Conservation (phyloP, 305 asterid species). For the Solanum chacoense region DNA sequence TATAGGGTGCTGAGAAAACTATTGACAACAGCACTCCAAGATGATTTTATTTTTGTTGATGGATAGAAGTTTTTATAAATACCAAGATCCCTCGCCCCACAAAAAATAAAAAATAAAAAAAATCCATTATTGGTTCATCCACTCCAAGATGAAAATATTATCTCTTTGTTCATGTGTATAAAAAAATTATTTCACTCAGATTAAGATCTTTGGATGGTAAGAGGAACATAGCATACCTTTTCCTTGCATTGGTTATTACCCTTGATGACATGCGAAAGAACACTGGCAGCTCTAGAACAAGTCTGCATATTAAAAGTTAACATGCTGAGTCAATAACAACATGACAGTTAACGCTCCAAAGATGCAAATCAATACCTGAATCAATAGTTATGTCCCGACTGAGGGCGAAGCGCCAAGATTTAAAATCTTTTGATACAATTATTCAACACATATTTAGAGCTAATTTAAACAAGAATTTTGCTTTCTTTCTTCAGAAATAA, state of each 20-base stretch:
- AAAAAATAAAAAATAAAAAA: background rate
- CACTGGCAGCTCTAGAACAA: slow-evolving; percentile 93
- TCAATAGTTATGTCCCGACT: background rate
- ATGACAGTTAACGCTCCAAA: background rate
- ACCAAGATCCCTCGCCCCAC: background rate
- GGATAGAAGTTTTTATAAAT: background rate
- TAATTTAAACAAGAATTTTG: background rate
- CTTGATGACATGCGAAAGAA: slow-evolving; percentile 77
- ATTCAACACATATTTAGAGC: background rate
- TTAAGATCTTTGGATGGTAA: slow-evolving; percentile 1
- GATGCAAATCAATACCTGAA: background rate
- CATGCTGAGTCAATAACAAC: background rate
- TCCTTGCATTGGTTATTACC: slow-evolving; percentile 82
- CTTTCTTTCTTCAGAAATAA: background rate
- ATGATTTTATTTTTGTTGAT: background rate
- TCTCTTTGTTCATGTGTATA: background rate
- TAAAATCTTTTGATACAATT: background rate
- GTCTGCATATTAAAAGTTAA: slow-evolving; percentile 41
- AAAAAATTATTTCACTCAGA: background rate
- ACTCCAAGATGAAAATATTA: background rate
- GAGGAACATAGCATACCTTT: slow-evolving; percentile 39
- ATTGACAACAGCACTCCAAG: background rate
- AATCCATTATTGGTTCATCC: background rate
- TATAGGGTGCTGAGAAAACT: background rate
- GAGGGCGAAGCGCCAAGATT: background rate